Conservation (phyloP, 257 asterid species). For the Capsicum pubescens region DNA sequence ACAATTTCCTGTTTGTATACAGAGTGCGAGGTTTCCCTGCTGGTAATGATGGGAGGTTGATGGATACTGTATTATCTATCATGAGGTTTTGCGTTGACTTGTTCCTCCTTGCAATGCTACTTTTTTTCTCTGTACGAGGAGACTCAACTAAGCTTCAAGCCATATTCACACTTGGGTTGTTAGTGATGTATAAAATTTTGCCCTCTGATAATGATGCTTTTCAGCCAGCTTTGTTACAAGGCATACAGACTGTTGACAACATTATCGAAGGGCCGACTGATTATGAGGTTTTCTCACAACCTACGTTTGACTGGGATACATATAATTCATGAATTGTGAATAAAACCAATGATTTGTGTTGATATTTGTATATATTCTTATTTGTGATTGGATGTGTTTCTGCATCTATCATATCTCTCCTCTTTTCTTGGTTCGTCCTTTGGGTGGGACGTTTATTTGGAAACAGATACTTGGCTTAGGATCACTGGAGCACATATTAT, state of each 20-base stretch:
- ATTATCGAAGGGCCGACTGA: conserved; percentile 72
- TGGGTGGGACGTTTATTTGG: neutral
- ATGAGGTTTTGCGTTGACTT: conserved; percentile 86
- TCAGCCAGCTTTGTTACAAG: conserved; percentile 77
- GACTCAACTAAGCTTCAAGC: conserved; percentile 94
- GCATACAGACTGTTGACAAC: conserved; percentile 72
- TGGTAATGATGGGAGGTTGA: conserved; percentile 94
- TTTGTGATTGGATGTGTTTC: conserved; percentile 24
- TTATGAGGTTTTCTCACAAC: conserved; percentile 85
- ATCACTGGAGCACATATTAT: neutral
- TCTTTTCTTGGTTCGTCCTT: conserved; percentile 20
- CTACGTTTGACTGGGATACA: conserved; percentile 96
- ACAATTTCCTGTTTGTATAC: conserved; percentile 91
- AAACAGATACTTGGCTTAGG: neutral
- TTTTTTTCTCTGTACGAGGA: conserved; percentile 83
- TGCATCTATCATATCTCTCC: neutral
- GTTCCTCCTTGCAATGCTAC: conserved; percentile 76
- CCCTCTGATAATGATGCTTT: conserved; percentile 61
- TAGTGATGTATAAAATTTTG: conserved; percentile 79
- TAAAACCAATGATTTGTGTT: conserved; percentile 21
- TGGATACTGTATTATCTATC: conserved; percentile 82
- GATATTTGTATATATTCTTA: conserved; percentile 19
- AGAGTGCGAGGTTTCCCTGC: conserved; percentile 97
- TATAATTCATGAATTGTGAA: conserved; percentile 52
- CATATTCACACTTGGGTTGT: conserved; percentile 80